These are phyloP conservation scores for Rhodotorula toruloides DNA, from an alignment of 768 basidiomycete genomes.

Conservation along the genomic window DNA sequence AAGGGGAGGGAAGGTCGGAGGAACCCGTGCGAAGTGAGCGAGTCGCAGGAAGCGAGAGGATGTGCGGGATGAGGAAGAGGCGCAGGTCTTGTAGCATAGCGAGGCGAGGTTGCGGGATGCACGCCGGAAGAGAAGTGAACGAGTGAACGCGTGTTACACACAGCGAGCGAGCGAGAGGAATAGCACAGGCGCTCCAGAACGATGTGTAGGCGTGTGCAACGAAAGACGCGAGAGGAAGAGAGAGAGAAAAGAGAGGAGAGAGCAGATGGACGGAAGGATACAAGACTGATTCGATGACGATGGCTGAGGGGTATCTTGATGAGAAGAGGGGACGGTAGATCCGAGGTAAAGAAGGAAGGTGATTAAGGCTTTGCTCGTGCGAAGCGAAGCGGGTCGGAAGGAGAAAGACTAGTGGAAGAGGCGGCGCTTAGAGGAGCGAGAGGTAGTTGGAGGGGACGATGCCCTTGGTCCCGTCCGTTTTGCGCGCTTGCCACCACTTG, in stretches of 20 bases:
- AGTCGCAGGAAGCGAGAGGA: too few species aligned
- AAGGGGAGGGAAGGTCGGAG: too few species aligned
- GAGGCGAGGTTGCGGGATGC: too few species aligned
- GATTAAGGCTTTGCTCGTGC: neutral
- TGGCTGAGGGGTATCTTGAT: neutral
- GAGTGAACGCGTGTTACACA: neutral
- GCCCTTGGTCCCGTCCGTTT: slow-evolving; percentile 58
- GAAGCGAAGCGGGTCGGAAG: neutral
- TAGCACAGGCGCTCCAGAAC: neutral
- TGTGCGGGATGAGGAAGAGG: too few species aligned
- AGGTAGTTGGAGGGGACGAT: slow-evolving; percentile 41
- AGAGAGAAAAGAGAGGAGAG: too few species aligned
- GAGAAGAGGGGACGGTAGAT: neutral
- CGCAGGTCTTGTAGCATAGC: too few species aligned
- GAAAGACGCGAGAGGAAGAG: neutral
- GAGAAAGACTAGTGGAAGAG: neutral
- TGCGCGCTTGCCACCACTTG: slow-evolving; percentile 85
- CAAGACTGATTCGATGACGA: neutral
- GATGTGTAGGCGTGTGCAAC: neutral
- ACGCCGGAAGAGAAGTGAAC: too few species aligned
- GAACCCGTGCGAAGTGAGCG: too few species aligned
- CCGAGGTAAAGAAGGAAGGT: neutral
- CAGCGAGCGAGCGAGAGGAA: neutral
- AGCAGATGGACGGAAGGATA: neutral
- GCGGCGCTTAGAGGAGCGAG: neutral